phyloP scores from a whole-genome alignment of 768 basidiomycete genomes.

The Tylopilus sp. region DNA sequence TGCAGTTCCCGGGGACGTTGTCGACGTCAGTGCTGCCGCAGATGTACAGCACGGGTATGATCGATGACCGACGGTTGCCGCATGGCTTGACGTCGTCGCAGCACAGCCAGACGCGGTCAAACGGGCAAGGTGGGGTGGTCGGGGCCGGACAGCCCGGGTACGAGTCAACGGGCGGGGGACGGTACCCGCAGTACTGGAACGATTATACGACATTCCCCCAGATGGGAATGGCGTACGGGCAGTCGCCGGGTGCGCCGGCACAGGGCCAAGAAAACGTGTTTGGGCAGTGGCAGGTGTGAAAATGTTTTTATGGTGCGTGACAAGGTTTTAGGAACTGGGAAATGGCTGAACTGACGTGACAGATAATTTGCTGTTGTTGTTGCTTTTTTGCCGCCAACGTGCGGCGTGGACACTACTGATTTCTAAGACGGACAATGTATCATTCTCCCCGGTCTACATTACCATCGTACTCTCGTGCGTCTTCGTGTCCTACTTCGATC shows the following conservation, averaged over 20 bases:
- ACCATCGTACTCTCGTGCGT: no score
- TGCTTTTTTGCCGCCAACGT: no score
- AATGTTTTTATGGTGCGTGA: conserved; percentile 30
- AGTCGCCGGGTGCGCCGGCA: background rate
- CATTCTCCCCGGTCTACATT: background rate
- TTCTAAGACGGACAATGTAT: background rate
- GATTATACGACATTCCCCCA: conserved; percentile 53
- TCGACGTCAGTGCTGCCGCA: conserved; percentile 75
- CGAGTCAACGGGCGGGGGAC: conserved; percentile 20
- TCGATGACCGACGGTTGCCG: conserved; percentile 44
- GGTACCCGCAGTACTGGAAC: conserved; percentile 54
- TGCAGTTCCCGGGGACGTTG: conserved; percentile 44
- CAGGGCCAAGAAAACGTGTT: conserved; percentile 24
- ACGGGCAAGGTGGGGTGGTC: conserved; percentile 9
- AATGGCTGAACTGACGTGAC: conserved; percentile 1
- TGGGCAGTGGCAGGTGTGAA: conserved; percentile 24
- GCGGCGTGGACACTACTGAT: no score
- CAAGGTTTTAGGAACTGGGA: background rate
- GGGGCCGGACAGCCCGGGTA: conserved; percentile 18
- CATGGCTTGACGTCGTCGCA: conserved; percentile 13
- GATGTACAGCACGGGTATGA: conserved; percentile 69
- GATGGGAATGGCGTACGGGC: conserved; percentile 41
- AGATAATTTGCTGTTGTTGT: conserved; percentile 16
- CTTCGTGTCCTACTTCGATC: no score
- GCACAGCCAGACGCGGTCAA: conserved; percentile 16